Base-by-base conservation (phyloP, 805 yeast genomes). In the Candida xyloterini region DNA sequence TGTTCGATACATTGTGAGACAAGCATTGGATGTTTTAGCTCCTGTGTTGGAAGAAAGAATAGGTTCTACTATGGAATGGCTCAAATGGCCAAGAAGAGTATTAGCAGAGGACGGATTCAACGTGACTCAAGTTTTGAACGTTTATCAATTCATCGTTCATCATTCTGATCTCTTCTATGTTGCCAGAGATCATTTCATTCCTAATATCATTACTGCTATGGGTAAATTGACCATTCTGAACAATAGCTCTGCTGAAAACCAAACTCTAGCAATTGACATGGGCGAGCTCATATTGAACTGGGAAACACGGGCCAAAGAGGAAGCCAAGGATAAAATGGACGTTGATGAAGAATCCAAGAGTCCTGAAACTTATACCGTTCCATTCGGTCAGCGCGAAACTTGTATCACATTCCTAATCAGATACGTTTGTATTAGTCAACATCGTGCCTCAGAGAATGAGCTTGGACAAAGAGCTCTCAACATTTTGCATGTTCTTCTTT, bases 61-160 rank as follows among this genome's bases (percentile, higher is more conserved):
- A 63, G 86, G 79, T 0, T 53, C 71, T 2, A 74, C 79, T 7
- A 67, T 73, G 44, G 71, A 70, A 38, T 93, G 98, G 98, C 75
- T 93, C 36, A 90, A 86, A 50, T 89, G 96, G 90, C 95, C 96
- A 0, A 79, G 97, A 49, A 73, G 97, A 37, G 93, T 91, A 2
- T 70, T 93, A 10, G 81, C 90, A 2, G 98, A 95, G 56, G 95
- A 89, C 55, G 91, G 93, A 0, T 84, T 81, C 56, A 88, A 79
- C 53, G 89, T 88, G 3, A 78, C 82, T 2, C 96, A 88, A 55
- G 96, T 90, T 27, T 67, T 86, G 44, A 84, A 86, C 44, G 84
- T 93, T 10, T 93, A 88, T 51, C 95, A 88, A 56, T 88, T 91
- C 52, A 78, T 93, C 60, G 87, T 87, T 24, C 83, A 81, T 35